Conservation (phyloP, 495 filamentous ascomycete species). For the Tricharina praecox region DNA sequence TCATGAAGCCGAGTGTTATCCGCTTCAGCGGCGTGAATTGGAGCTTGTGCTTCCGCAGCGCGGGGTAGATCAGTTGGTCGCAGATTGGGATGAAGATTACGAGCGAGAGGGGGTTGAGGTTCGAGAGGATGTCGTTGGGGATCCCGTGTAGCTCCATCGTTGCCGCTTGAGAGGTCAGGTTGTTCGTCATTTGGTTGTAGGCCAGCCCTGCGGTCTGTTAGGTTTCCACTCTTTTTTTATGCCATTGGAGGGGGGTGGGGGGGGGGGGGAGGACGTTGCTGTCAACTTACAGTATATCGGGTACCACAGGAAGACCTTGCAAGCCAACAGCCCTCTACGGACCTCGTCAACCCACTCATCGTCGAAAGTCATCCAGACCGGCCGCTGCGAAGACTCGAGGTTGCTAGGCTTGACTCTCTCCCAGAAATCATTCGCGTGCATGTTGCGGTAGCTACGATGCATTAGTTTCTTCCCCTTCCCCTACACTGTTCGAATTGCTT, state of each 20-base stretch:
- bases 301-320: constrained; percentile 47
- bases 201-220: constrained; percentile 23
- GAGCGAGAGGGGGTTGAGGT: constrained; percentile 58
- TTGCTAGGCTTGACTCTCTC: constrained; percentile 48
- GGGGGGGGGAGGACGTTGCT: neutral
- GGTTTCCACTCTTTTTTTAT: neutral
- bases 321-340: constrained; percentile 48
- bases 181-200: constrained; percentile 39
- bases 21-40: constrained; percentile 57
- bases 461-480: neutral
- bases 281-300: constrained; percentile 34
- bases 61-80: constrained; percentile 53
- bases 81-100: constrained; percentile 66
- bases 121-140: constrained; percentile 60
- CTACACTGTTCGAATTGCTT: neutral
- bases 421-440: constrained; percentile 44
- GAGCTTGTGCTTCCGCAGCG: constrained; percentile 42
- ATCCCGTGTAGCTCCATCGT: constrained; percentile 52
- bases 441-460: constrained; percentile 35
- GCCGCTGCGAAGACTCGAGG: constrained; percentile 31
- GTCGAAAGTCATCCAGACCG: constrained; percentile 55
- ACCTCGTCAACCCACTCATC: constrained; percentile 63
- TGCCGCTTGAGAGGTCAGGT: constrained; percentile 58
- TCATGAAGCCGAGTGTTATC: constrained; percentile 51
- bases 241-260: neutral